Percentiles rank a stretch among this genome's conserved stretches.
Evolutionary conservation across 129 eudicot genomes (phyloP).

Genomic region (Tagetes erecta): DNA sequence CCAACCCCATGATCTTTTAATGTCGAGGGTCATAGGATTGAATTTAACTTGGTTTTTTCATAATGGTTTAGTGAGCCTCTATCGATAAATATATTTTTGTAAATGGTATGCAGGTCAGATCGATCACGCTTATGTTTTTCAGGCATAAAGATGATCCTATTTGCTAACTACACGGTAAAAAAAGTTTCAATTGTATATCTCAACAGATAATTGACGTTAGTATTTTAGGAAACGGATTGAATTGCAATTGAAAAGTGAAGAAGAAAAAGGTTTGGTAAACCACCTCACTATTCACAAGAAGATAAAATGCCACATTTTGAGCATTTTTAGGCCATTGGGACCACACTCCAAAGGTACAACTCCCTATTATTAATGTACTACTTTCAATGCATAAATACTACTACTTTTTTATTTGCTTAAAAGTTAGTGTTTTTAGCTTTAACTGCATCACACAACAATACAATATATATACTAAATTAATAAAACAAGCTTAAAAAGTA

Average conservation of each 20-base stretch:
- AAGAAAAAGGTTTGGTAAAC: conserved; percentile 8
- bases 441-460: neutral
- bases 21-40: no score
- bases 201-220: neutral
- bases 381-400: conserved; percentile 9
- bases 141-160: no score
- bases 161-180: no score
- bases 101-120: no score
- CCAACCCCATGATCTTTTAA: no score
- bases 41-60: no score
- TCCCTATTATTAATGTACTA: conserved; percentile 25
- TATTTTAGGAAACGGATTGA: neutral
- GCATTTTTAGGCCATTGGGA: conserved; percentile 23
- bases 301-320: conserved; percentile 1
- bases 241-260: neutral
- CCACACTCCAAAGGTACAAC: conserved; percentile 34
- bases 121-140: no score
- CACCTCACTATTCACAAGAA: conserved; percentile 7
- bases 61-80: no score
- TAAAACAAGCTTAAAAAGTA: neutral
- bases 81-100: no score
- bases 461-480: neutral
- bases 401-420: neutral
- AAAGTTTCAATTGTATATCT: neutral
- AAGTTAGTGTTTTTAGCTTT: neutral